Evolutionary conservation across 331 rosid species (phyloP), one percentile per base, ranked within the genome.

Genomic region (Pyracantha coccinea): DNA sequence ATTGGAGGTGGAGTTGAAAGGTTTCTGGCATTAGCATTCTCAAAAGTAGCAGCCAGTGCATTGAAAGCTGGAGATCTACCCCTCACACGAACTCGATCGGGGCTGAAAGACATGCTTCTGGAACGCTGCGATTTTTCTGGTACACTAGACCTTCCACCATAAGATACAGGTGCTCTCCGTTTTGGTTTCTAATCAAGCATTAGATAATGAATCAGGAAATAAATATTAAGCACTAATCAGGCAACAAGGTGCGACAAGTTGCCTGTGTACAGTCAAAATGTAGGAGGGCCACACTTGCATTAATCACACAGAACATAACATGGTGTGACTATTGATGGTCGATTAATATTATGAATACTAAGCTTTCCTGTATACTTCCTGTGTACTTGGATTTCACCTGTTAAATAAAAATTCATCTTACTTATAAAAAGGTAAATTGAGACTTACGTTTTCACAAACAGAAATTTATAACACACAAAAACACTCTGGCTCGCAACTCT

Each of bases 41-140:
- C 99, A 65, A 95, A 95, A 75, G 61, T 89, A 80, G 99, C 96
- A 75, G 99, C 99, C 64, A 95, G 72, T 53, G 98, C 97, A 79
- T 88, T 95, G 81, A 95, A 95, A 81, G 98, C 97, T 24, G 99
- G 99, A 83, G 99, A 95, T 81, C 99, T 87, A 14, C 99, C 99
- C 85, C 98, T 83, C 68, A 87, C 99, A 75, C 99, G 97, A 45
- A 86, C 97, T 71, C 94, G 96, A 64, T 95, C 99, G 38, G 99
- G 91, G 77, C 99, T 95, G 66, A 90, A 92, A 41, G 99, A 95
- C 96, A 95, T 88, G 83, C 99, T 95, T 77, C 99, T 91, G 20
- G 97, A 90, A 66, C 98, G 97, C 86, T 90, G 98, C 45, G 97
- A 88, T 78, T 92, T 89, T 19, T 92, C 98, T 5, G 97, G 97